Evolutionary conservation across 441 rosid genomes (phyloP).

Genomic region (Corymbia calophylla): DNA sequence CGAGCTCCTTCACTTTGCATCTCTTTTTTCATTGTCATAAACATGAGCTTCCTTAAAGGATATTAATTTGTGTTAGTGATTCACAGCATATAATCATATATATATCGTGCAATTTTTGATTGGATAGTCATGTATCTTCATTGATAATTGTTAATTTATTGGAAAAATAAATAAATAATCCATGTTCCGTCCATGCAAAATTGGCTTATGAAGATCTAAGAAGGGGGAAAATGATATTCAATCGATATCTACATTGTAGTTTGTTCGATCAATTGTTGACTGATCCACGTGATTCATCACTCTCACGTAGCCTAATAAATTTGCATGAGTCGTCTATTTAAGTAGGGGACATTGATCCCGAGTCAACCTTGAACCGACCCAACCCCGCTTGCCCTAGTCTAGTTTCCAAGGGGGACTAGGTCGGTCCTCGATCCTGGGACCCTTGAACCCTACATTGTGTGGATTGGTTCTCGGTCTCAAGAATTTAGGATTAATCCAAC

Average conservation of each 20-base stretch:
- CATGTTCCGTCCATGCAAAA: neutral
- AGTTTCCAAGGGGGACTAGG: no score
- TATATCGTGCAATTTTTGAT: accelerated
- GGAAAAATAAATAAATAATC: neutral
- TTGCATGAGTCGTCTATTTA: neutral
- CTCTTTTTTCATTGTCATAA: neutral
- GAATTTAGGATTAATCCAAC: no score
- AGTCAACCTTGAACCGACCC: no score
- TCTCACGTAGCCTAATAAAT: neutral
- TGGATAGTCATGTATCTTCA: neutral
- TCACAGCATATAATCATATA: neutral
- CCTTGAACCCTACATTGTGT: no score
- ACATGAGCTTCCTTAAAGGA: neutral
- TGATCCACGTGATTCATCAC: neutral
- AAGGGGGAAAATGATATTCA: accelerated
- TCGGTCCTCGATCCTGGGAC: no score
- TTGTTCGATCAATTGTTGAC: neutral
- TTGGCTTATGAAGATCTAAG: neutral
- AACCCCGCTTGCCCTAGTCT: no score
- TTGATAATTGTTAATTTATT: neutral
- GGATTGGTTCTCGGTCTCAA: no score
- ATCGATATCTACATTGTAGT: neutral
- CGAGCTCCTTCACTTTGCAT: neutral
- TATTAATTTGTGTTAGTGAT: neutral
- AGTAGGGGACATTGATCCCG: no score